Conservation (phyloP, 495 filamentous ascomycete species). For the Tetracladium marchalianum region DNA sequence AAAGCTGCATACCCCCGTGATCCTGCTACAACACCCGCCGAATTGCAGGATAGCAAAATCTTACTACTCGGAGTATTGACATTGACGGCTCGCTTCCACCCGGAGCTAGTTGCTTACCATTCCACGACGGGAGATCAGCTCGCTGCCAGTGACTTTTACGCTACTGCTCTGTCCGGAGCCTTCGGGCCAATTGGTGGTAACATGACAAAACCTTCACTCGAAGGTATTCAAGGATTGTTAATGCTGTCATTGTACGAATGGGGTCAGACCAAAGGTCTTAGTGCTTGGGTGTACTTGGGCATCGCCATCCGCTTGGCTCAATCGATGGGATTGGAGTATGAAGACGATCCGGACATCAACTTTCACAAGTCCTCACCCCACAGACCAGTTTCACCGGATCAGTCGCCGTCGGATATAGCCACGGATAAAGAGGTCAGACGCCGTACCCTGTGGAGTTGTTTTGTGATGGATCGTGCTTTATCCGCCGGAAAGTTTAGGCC, state of each 20-base stretch:
- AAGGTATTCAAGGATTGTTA: conserved; percentile 64
- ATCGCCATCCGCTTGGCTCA: conserved; percentile 68
- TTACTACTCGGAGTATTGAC: conserved; percentile 70
- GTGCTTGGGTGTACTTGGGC: conserved; percentile 71
- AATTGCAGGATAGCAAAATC: conserved; percentile 35
- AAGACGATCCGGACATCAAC: conserved; percentile 31
- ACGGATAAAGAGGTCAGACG: conserved; percentile 68
- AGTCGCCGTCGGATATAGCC: conserved; percentile 24
- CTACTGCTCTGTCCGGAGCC: conserved; percentile 55
- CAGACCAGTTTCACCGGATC: conserved; percentile 2
- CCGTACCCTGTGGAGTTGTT: conserved; percentile 79
- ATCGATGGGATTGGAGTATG: conserved; percentile 59
- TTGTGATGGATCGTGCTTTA: conserved; percentile 72
- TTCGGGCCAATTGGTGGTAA: conserved; percentile 39
- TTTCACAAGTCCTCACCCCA: neutral
- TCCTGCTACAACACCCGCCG: conserved; percentile 21
- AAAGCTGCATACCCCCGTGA: conserved; percentile 21
- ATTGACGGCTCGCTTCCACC: conserved; percentile 70
- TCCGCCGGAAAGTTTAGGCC: conserved; percentile 67
- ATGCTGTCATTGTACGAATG: conserved; percentile 84
- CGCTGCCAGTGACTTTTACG: conserved; percentile 70
- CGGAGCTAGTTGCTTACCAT: conserved; percentile 56
- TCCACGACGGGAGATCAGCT: conserved; percentile 47
- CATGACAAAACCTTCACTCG: conserved; percentile 50
- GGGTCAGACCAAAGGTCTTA: conserved; percentile 63